Base-by-base conservation (phyloP, 2,329 filamentous ascomycete species). In the Ceratocystis huliohia region DNA sequence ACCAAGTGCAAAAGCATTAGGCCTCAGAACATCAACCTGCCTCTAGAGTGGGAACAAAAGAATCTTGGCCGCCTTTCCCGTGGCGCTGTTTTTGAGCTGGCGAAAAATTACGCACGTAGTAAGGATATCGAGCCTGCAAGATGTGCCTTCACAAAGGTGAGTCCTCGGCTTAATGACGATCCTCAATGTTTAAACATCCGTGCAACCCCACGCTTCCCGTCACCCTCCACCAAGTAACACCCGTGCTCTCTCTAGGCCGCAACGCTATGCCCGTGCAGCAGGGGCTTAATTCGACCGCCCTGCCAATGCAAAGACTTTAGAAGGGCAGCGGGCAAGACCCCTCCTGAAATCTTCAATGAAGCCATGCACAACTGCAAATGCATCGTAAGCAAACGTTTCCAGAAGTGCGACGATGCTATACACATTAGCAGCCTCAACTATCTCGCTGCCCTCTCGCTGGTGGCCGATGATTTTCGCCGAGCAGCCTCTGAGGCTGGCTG, bases 361-460 rank as follows among this genome's bases (percentile, higher is more conserved):
- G 76, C 76, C 61, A 77, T 77, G 73, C 74, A 75, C 65, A 74
- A 72, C 8, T 78, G 77, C 69, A 70, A 66, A 3, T 78, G 77
- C 66, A 64, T 68, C 2, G 74, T 75, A 5, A 73, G 74, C 13
- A 75, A 72, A 56, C 75, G 69, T 1, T 78, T 77, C 67, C 74
- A 73, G 64, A 76, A 77, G 66, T 79, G 77, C 61, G 73, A 75
- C 65, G 73, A 76, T 15, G 65, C 66, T 1, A 59, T 73, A 7
- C 77, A 79, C 64, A 73, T 78, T 48, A 73, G 75, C 66, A 76
- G 77, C 2, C 71, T 79, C 10, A 76, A 78, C 69, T 76, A 77
- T 65, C 72, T 76, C 3, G 75, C 76, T 20, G 76, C 76, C 1
- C 75, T 74, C 0, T 64, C 28, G 8, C 69, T 70, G 59, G 77